phyloP scores from a whole-genome alignment of 768 basidiomycete species.

The Lactifluus subvellereus region DNA sequence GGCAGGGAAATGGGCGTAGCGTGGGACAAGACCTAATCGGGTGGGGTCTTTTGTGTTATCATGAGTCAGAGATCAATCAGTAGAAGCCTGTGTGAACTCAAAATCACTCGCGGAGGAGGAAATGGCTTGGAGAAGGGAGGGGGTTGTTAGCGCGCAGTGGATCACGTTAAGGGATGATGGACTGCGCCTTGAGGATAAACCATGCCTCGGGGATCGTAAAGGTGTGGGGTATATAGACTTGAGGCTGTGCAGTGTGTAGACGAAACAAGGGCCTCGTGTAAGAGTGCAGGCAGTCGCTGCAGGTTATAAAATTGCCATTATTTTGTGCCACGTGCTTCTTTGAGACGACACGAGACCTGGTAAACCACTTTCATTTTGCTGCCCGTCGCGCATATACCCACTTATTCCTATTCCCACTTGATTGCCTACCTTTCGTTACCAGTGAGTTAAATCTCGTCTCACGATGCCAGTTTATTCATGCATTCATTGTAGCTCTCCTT shows the following conservation, averaged over 20 bases:
- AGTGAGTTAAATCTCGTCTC: constrained; percentile 3
- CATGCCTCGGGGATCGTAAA: background rate
- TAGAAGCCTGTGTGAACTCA: background rate
- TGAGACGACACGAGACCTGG: background rate
- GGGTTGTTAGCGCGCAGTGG: background rate
- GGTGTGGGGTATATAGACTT: constrained; percentile 9
- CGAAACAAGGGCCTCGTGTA: constrained; percentile 8
- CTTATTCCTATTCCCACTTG: background rate
- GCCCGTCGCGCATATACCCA: constrained; percentile 4
- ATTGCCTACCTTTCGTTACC: constrained; percentile 6
- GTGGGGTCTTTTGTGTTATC: background rate
- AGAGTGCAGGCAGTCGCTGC: constrained; percentile 1
- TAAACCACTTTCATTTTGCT: background rate
- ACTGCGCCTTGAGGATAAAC: background rate
- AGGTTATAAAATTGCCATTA: background rate
- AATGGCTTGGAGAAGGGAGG: background rate
- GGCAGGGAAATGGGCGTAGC: background rate
- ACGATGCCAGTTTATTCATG: background rate
- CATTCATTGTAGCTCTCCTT: constrained; percentile 1
- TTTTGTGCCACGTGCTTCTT: constrained; percentile 1
- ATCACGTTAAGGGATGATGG: constrained; percentile 4
- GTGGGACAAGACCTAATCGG: background rate
- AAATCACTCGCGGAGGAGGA: background rate
- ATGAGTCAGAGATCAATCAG: constrained; percentile 2
- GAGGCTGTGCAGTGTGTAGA: constrained; percentile 8